Conservation (phyloP, 179 eudicot species). For the Actinidia chinensis region DNA sequence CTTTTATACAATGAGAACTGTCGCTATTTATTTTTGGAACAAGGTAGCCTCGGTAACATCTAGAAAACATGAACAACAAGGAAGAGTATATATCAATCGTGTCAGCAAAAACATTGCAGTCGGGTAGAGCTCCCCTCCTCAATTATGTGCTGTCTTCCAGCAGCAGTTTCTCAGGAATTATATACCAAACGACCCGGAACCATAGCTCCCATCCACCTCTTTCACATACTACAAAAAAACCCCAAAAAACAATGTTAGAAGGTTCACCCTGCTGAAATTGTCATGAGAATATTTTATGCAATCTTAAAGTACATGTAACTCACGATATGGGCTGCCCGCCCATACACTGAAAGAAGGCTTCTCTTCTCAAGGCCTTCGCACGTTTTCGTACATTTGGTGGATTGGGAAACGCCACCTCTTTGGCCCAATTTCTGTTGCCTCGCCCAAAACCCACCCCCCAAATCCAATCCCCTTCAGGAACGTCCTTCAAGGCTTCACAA, state of each 20-base stretch:
- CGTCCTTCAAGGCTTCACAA: conserved; percentile 82
- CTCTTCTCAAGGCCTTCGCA: conserved; percentile 71
- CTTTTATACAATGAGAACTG: no score
- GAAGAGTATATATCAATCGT: conserved; percentile 49
- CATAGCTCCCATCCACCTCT: conserved; percentile 87
- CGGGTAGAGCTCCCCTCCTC: conserved; percentile 81
- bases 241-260: neutral
- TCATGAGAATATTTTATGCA: neutral
- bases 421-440: conserved; percentile 62
- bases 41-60: no score
- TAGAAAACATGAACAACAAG: neutral
- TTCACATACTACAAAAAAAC: conserved; percentile 61
- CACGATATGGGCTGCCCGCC: conserved; percentile 82
- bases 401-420: conserved; percentile 49
- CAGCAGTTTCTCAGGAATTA: conserved; percentile 91
- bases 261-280: neutral
- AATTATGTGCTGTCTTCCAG: conserved; percentile 95
- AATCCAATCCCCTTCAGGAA: conserved; percentile 94
- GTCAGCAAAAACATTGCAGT: conserved; percentile 89
- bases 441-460: conserved; percentile 79
- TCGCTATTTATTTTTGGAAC: no score
- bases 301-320: conserved; percentile 43
- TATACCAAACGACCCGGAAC: conserved; percentile 89
- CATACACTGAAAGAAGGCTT: conserved; percentile 82
- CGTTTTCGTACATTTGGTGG: conserved; percentile 71